Conservation (phyloP, 148 eudicot species). For the Rhododendron mucronatum region DNA sequence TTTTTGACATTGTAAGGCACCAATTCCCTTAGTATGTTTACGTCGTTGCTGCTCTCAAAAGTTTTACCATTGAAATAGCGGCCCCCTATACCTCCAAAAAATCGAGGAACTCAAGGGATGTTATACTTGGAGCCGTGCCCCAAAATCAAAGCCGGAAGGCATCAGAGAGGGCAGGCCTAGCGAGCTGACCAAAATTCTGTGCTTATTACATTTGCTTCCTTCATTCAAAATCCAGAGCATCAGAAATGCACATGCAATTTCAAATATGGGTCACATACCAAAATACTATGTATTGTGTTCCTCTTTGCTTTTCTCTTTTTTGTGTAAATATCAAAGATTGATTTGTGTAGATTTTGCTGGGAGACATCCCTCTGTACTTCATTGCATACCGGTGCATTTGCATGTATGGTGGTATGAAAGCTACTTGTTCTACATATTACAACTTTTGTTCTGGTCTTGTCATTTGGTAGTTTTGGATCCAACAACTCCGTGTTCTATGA, state of each 20-base stretch:
- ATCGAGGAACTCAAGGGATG: background rate
- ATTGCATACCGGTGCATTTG: background rate
- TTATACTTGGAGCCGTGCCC: too few species aligned
- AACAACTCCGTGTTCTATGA: background rate
- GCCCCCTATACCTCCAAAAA: too few species aligned
- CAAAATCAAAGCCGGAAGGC: too few species aligned
- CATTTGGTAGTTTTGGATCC: conserved; percentile 1
- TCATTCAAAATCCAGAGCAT: background rate
- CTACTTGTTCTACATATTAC: background rate
- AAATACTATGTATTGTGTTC: background rate
- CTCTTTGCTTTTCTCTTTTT: too few species aligned
- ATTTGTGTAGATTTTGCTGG: background rate
- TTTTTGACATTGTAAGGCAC: background rate
- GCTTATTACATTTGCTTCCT: background rate
- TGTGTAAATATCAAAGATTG: background rate
- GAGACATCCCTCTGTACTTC: background rate
- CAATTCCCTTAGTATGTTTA: background rate
- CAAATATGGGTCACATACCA: background rate
- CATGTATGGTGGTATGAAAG: background rate
- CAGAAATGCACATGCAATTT: background rate
- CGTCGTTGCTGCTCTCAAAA: too few species aligned
- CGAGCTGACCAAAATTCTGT: background rate
- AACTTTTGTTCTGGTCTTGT: background rate
- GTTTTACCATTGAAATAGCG: too few species aligned
- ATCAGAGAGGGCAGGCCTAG: too few species aligned